A percentile compares a stretch with the other conserved stretches of the same genome.
phyloP scores from a whole-genome alignment of 768 basidiomycete species.

The Gymnopilus junonius region DNA sequence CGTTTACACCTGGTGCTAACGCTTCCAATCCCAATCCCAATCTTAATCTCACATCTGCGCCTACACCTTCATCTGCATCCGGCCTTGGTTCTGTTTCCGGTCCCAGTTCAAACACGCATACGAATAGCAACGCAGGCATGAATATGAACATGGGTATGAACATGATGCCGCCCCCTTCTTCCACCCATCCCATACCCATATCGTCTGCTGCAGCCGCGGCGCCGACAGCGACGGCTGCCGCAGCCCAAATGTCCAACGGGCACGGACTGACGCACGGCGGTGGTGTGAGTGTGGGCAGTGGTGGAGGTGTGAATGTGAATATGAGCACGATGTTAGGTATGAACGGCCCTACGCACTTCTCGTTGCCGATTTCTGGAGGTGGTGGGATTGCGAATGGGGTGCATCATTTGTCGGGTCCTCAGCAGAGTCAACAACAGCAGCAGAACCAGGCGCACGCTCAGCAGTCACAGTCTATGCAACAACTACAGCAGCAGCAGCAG shows the following conservation, averaged over 20 bases:
- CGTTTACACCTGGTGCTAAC: not conserved
- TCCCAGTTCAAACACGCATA: not conserved
- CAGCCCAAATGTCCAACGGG: conserved; percentile 4
- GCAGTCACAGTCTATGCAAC: conserved; percentile 8
- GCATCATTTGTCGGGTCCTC: not conserved
- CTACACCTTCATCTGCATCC: not conserved
- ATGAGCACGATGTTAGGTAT: not conserved
- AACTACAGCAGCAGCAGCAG: conserved; percentile 14
- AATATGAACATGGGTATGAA: too few species aligned
- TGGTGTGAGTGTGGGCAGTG: too few species aligned
- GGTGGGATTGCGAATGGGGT: conserved; percentile 18
- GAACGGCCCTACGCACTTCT: conserved; percentile 29
- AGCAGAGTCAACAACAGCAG: conserved; percentile 12
- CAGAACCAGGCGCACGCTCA: too few species aligned
- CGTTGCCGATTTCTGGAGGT: conserved; percentile 33
- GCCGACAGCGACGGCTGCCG: not conserved
- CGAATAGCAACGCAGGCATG: conserved; percentile 5
- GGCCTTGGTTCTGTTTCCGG: not conserved
- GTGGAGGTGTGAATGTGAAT: not conserved
- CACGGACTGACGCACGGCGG: too few species aligned
- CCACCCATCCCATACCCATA: conserved; percentile 27
- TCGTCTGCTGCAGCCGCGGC: not conserved
- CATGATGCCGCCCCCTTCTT: conserved; percentile 49
- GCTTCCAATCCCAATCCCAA: not conserved
- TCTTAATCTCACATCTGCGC: not conserved